Evolutionary conservation across 2,329 filamentous ascomycete species (phyloP), one percentile per base, ranked within the genome.

Genomic region (Aspergillus cejpii): DNA sequence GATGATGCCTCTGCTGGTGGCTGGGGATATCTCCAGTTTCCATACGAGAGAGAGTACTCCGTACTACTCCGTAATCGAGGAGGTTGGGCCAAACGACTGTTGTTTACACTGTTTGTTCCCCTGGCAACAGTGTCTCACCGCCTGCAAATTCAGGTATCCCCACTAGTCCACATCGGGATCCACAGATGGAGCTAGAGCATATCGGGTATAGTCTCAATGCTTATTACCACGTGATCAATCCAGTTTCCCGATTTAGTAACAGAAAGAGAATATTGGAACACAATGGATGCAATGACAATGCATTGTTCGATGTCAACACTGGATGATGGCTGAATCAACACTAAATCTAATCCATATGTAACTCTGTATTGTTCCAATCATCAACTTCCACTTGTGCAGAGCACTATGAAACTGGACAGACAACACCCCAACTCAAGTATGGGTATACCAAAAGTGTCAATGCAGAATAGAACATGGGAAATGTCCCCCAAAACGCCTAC

Each of bases 11-110:
- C n/a, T 24, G 8, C 31, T 34, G 31, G 31, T 34, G 31, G 31
- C 31, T 34, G 31, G 31, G 17, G 29, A n/a, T n/a, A n/a, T n/a
- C n/a, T n/a, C 14, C 6, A 10, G 3, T 11, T 15, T 10, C 29
- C 31, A 34, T 34, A 20, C 31, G n/a, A n/a, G n/a, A n/a, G n/a
- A n/a, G n/a, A n/a, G n/a, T n/a, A n/a, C n/a, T n/a, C n/a, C n/a
- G n/a, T n/a, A n/a, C n/a, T n/a, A n/a, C n/a, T n/a, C n/a, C n/a
- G n/a, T n/a, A 60, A 60, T 58, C 26, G 48, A 47, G 60, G 65
- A 66, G 67, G 66, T 65, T 70, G 67, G 67, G 64, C 63, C 62
- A 69, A 64, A 60, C 5, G 50, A 41, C 50, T 47, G 59, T 65
- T 70, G 66, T 70, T 70, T 69, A 70, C 66, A 31, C 20, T 44